phyloP scores from a whole-genome alignment of 495 filamentous ascomycete genomes.

The Apodospora peruviana region DNA sequence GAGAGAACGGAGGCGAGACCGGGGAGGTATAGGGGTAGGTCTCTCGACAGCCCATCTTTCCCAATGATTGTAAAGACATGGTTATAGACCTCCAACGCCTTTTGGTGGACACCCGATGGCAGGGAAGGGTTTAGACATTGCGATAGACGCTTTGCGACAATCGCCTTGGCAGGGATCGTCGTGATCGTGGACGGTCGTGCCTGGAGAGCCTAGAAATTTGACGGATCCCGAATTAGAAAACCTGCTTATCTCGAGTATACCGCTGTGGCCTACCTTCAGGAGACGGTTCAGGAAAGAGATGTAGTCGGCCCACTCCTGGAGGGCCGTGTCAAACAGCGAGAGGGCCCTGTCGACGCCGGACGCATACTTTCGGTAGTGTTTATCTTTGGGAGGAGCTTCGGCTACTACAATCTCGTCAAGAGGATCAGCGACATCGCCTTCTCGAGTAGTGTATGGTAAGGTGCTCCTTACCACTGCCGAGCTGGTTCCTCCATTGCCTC shows the following conservation, averaged over 20 bases:
- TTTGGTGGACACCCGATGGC: conserved; percentile 97
- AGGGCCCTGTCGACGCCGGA: conserved; percentile 82
- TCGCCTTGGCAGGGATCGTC: conserved; percentile 73
- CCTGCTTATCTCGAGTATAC: not conserved
- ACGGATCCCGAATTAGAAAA: conserved; percentile 11
- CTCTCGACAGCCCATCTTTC: conserved; percentile 66
- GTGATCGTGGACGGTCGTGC: conserved; percentile 65
- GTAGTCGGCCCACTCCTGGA: conserved; percentile 99
- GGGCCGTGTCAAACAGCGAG: conserved; percentile 81
- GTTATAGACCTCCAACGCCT: conserved; percentile 87
- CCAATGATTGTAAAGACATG: conserved; percentile 79
- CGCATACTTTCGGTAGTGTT: conserved; percentile 86
- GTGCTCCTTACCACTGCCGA: conserved; percentile 36
- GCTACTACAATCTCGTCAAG: conserved; percentile 28
- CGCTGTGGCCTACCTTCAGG: conserved; percentile 70
- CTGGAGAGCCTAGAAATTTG: conserved; percentile 75
- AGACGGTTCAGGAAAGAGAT: conserved; percentile 92
- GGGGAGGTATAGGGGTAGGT: conserved; percentile 82
- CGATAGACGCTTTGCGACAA: conserved; percentile 83
- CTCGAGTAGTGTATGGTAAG: not conserved
- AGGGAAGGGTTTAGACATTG: conserved; percentile 92
- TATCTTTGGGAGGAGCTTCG: conserved; percentile 74
- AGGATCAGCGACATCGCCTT: not conserved
- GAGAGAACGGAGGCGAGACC: conserved; percentile 83
- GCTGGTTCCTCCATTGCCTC: conserved; percentile 52